Percentiles rank a stretch among this genome's conserved stretches.
Conservation (phyloP, 225 moss, liverwort and hornwort genomes). For the Marchantia polymorpha region DNA sequence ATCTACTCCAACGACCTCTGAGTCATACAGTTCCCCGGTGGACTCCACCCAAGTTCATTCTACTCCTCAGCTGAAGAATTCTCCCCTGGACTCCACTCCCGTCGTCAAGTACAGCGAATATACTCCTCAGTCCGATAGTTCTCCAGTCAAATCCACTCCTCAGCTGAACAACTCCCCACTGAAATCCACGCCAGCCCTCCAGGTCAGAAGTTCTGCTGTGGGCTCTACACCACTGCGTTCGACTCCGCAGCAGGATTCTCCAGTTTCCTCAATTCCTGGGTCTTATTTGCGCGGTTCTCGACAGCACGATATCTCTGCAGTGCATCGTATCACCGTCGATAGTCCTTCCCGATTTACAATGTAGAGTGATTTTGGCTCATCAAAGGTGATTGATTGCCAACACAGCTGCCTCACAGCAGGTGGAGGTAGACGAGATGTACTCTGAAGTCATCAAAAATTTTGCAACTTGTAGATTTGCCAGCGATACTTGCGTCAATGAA, state of each 20-base stretch:
- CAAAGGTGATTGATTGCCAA: too few species aligned
- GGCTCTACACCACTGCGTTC: not conserved
- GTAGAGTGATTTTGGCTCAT: too few species aligned
- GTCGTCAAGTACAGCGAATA: not conserved
- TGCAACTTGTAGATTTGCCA: too few species aligned
- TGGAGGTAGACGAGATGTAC: too few species aligned
- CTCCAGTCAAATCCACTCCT: not conserved
- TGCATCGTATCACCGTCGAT: too few species aligned
- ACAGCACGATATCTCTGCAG: too few species aligned
- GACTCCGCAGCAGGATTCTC: not conserved
- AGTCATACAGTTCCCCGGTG: not conserved
- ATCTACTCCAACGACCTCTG: not conserved
- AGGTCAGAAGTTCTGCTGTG: not conserved
- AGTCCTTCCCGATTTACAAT: too few species aligned
- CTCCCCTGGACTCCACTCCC: not conserved
- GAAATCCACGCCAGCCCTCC: not conserved
- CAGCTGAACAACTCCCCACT: not conserved
- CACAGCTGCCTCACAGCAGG: too few species aligned
- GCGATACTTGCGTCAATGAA: too few species aligned
- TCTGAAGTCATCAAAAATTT: too few species aligned
- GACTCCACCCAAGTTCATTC: not conserved
- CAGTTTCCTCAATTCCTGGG: not conserved
- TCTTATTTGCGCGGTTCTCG: too few species aligned
- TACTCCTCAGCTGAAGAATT: not conserved
- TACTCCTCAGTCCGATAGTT: not conserved